Base-by-base conservation (phyloP, 768 basidiomycete genomes). In the Phaeotremella fagi region DNA sequence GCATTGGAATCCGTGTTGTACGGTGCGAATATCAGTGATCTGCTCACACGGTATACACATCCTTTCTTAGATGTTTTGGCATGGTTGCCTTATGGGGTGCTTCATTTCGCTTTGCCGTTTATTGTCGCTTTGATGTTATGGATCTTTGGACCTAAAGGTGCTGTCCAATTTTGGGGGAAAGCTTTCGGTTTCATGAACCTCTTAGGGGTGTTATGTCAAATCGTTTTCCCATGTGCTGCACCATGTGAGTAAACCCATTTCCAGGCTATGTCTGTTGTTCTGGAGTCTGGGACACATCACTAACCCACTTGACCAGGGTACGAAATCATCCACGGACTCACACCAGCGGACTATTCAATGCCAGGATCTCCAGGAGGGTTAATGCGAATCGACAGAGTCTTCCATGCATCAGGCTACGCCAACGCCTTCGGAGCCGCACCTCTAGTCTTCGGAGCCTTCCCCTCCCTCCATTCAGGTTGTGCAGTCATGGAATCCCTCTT, bases 21-120 rank as follows among this genome's bases (percentile, higher is more conserved):
- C 72, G 95, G 95, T 1, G 94, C 92, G 50, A 98, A 98, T 76
- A 90, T 98, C 52, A 94, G 90, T 29, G 92, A 98, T 75, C 85
- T 97, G 72, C 84, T 98, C 55, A 97, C 94, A 22, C 82, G 90
- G 16, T 92, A 84, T 76, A 98, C 94, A 9, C 89, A 94, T 69
- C 88, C 91, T 15, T 61, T 89, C 37, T 83, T 99, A 56, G 94
- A 98, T 72, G 82, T 98, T 65, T 67, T 95, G 37, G 92, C 94
- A 0, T 98, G 94, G 95, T 70, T 98, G 0, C 92, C 95, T 0
- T 99, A 99, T 65, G 95, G 95, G n/a, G 82, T 98, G 43, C 79
- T 84, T 16, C 95, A 99, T 75, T 99, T 94, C 75, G 79, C 79
- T 38, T 72, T 87, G 54, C 95, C 95, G 0, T 87, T 95, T 74